Evolutionary conservation across 805 yeast species (phyloP), one percentile per base, ranked within the genome.

Genomic region (Myxozyma geophila): DNA sequence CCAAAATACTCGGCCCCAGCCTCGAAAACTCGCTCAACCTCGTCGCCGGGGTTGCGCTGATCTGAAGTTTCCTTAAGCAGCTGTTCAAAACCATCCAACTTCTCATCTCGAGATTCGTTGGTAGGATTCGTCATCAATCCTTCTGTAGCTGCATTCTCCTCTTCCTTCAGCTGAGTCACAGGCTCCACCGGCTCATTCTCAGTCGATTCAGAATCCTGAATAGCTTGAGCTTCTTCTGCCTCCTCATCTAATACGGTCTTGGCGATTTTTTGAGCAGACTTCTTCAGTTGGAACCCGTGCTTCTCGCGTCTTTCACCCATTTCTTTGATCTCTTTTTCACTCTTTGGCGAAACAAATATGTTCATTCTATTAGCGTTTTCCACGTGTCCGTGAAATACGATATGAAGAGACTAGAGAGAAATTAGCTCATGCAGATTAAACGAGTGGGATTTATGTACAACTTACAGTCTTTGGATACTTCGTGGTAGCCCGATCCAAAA

Each of bases 401-500:
- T 68, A 71, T 58, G 63, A 59, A 52, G 40, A 48, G 60, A 41
- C 63, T 66, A 51, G 17, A 37, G n/a, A 19, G 17, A 17, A 10
- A 43, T n/a, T 15, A 47, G 23, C 6, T 17, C 17, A 33, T n/a
- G 13, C 28, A 12, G 10, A 49, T 23, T 9, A 49, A 10, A 17
- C 17, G n/a, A 23, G 10, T 13, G 7, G 19, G 2, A 33, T 6
- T 1, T 36, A 33, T 6, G 1, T 36, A 50, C 43, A 7, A 50
- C 44, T n/a, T 55, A 63, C 63, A 40, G 71, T 66, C 9, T 75
- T 72, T 1, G 77, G 69, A 8, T 72, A 72, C n/a, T 76, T 70
- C 6, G 70, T 63, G 0, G 74, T 72, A 35, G 85, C 74, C 2
- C 70, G 63, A 33, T 80, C 76, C 60, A 88, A 65, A 1, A 86